A percentile compares a stretch with the other conserved stretches of the same genome.
phyloP scores from a whole-genome alignment of 106 monocot species.

The Dioscorea dumetorum region DNA sequence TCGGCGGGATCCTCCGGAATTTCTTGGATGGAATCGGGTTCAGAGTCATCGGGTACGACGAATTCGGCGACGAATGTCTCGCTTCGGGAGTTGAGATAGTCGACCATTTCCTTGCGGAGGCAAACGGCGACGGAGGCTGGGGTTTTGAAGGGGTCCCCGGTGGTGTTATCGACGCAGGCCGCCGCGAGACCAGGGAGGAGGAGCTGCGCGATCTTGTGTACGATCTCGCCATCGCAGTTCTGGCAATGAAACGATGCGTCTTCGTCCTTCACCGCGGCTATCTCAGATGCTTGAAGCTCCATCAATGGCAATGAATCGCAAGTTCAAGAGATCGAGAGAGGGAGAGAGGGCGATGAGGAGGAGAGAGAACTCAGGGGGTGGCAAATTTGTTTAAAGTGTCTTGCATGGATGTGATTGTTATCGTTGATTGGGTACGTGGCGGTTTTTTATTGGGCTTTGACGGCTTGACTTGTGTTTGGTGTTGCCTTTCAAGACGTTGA shows the following conservation, averaged over 20 bases:
- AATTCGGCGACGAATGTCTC: slow-evolving; percentile 31
- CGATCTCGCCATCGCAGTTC: slow-evolving; percentile 32
- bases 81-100: slow-evolving; percentile 24
- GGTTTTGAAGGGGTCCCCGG: slow-evolving; percentile 31
- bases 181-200: slow-evolving; percentile 35
- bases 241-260: slow-evolving; percentile 12
- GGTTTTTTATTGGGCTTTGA: too few relatives aligned
- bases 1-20: slow-evolving; percentile 22
- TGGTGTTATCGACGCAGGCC: slow-evolving; percentile 37
- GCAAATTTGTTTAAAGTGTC: too few relatives aligned
- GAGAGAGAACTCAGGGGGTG: not conserved
- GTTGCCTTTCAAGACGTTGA: too few relatives aligned
- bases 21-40: slow-evolving; percentile 6
- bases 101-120: slow-evolving; percentile 35
- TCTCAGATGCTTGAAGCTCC: slow-evolving; percentile 32
- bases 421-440: too few relatives aligned
- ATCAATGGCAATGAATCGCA: slow-evolving; percentile 7
- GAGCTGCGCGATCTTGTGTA: slow-evolving; percentile 46
- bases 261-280: slow-evolving; percentile 3
- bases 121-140: slow-evolving; percentile 45
- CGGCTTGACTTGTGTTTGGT: too few relatives aligned
- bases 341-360: not conserved
- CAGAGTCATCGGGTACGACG: not conserved
- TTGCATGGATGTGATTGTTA: too few relatives aligned
- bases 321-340: not conserved